Percentiles rank a stretch among this genome's conserved stretches.
Conservation (phyloP, 2,329 filamentous ascomycete species). For the Westerdykella ornata region DNA sequence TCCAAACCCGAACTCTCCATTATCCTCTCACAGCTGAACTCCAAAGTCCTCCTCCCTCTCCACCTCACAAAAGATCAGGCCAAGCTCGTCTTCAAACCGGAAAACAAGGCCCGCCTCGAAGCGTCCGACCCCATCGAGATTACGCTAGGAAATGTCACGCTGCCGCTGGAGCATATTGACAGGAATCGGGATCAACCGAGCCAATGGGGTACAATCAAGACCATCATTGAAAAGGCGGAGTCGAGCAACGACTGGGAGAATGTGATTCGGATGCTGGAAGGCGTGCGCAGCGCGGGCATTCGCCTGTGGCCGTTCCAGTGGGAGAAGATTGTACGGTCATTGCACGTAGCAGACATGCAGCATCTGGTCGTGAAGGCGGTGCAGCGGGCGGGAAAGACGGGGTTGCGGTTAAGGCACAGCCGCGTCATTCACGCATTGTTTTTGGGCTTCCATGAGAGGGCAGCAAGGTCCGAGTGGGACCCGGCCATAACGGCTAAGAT, state of each 20-base stretch:
- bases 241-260: slow-evolving; percentile 33
- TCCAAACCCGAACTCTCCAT: slow-evolving; percentile 38
- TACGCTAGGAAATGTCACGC: slow-evolving; percentile 35
- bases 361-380: slow-evolving; percentile 27
- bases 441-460: slow-evolving; percentile 30
- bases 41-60: slow-evolving; percentile 40
- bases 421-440: slow-evolving; percentile 31
- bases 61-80: slow-evolving; percentile 39
- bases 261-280: slow-evolving; percentile 28
- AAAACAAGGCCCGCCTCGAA: slow-evolving; percentile 38
- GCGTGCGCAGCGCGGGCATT: slow-evolving; percentile 23
- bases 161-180: slow-evolving; percentile 30
- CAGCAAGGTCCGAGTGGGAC: slow-evolving; percentile 32
- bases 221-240: slow-evolving; percentile 14
- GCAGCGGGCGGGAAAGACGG: slow-evolving; percentile 22
- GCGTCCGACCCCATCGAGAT: slow-evolving; percentile 38
- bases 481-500: slow-evolving; percentile 34
- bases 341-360: slow-evolving; percentile 17
- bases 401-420: slow-evolving; percentile 16
- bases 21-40: slow-evolving; percentile 38
- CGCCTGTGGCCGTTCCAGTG: slow-evolving; percentile 8
- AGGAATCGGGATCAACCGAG: slow-evolving; percentile 17
- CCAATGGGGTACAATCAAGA: slow-evolving; percentile 8
- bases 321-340: slow-evolving; percentile 16
- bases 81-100: slow-evolving; percentile 39